Percentiles rank a stretch among this genome's conserved stretches.
Evolutionary conservation across 2,329 filamentous ascomycete species (phyloP).

Genomic region (Pseudopyrenochaeta lycopersici): DNA sequence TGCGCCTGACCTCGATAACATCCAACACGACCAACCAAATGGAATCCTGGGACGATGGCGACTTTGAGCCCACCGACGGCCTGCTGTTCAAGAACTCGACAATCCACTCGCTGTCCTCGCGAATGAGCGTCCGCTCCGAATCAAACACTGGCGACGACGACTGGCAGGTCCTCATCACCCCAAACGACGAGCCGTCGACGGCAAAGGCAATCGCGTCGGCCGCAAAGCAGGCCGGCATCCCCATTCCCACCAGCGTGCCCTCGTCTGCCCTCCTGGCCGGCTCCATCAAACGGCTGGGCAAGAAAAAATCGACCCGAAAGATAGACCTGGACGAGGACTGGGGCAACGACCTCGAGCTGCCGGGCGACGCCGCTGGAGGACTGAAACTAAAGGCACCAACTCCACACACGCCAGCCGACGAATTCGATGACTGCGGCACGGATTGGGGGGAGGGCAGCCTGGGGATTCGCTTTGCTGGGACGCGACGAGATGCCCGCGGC

Average conservation of each 20-base stretch:
- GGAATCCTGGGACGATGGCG: conserved; percentile 71
- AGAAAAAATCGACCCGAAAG: conserved; percentile 55
- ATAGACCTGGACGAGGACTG: conserved; percentile 60
- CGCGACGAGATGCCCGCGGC: conserved; percentile 79
- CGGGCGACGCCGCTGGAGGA: conserved; percentile 42
- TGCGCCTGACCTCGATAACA: conserved; percentile 68
- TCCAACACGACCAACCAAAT: conserved; percentile 60
- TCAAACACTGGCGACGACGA: conserved; percentile 81
- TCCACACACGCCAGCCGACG: conserved; percentile 63
- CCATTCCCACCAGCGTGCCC: conserved; percentile 85
- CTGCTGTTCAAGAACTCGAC: conserved; percentile 79
- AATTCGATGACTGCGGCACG: conserved; percentile 66
- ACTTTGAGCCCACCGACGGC: conserved; percentile 60
- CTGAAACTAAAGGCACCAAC: conserved; percentile 55
- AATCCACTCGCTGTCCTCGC: conserved; percentile 78
- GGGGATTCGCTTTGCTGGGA: conserved; percentile 89
- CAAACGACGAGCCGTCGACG: conserved; percentile 84
- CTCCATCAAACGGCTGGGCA: conserved; percentile 88
- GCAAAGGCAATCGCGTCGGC: conserved; percentile 81
- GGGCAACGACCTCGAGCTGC: conserved; percentile 60
- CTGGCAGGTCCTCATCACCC: conserved; percentile 84
- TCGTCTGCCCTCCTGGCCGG: conserved; percentile 90
- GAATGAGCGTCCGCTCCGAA: conserved; percentile 84
- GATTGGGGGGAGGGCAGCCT: conserved; percentile 93
- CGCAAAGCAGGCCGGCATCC: conserved; percentile 88